A percentile compares a stretch with the other conserved stretches of the same genome.
phyloP scores from a whole-genome alignment of 2,329 filamentous ascomycete species.

The Talaromyces islandicus region DNA sequence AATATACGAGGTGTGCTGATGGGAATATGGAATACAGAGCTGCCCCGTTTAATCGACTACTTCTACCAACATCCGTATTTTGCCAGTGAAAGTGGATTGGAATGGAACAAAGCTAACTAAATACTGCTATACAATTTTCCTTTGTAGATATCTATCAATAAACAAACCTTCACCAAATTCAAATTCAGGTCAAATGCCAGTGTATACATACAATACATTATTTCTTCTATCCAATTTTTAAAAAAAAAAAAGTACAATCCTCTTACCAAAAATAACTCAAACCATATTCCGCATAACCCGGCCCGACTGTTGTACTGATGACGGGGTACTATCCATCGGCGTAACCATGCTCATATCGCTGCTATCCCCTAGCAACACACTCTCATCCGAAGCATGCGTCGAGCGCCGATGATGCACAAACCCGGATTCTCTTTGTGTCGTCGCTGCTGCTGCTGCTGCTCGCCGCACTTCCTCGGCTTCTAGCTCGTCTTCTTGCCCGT shows the following conservation, averaged over 20 bases:
- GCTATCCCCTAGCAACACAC: background rate
- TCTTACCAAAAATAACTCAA: background rate
- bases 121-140: background rate
- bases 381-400: background rate
- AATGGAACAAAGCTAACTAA: background rate
- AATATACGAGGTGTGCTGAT: background rate
- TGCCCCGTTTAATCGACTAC: slow-evolving; percentile 10
- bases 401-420: background rate
- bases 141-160: background rate
- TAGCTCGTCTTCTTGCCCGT: slow-evolving; percentile 7
- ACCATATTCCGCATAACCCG: slow-evolving; percentile 5
- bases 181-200: background rate
- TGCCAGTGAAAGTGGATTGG: background rate
- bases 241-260: background rate
- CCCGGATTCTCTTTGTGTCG: background rate
- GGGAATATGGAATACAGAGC: slow-evolving; percentile 3
- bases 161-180: background rate
- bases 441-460: background rate
- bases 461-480: background rate
- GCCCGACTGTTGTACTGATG: background rate
- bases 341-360: background rate
- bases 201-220: background rate
- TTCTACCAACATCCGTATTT: background rate
- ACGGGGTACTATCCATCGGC: background rate
- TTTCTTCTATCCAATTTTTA: background rate